Base-by-base conservation (phyloP, 2,329 filamentous ascomycete genomes). In the Xylariaceae sp. region DNA sequence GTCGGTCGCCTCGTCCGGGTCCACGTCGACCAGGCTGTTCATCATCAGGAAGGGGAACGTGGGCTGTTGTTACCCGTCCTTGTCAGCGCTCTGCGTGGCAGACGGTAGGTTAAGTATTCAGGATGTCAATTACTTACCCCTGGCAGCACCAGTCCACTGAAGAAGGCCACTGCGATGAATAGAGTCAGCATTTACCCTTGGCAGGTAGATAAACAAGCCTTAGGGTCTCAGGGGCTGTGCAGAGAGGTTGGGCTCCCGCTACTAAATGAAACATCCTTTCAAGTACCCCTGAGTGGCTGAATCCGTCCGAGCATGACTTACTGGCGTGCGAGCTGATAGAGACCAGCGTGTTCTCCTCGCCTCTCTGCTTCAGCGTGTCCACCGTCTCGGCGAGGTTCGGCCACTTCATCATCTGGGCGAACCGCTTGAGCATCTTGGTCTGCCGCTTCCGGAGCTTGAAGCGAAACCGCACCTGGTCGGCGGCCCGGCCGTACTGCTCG, bases 11-110 rank as follows among this genome's bases (percentile, higher is more conserved):
- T 69, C 69, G 51, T 84, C 80, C 2, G 77, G 76, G 48, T 87
- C 82, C 46, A 83, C 75, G 53, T 87, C 83, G 43, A 87, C 77
- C 27, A 88, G 66, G 4, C 81, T 74, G 52, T 86, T 87, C 80
- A 88, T 87, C 29, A 85, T 76, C 23, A 86, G 69, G 59, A 83
- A 88, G 3, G 82, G 80, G 29, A 84, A 75, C 0, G 74, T 77
- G 4, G 68, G 61, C 68, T 72, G 38, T n/a, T n/a, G n/a, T n/a
- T n/a, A n/a, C n/a, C n/a, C n/a, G n/a, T n/a, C n/a, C n/a, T n/a
- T n/a, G n/a, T n/a, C n/a, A n/a, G n/a, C n/a, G n/a, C n/a, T n/a
- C n/a, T n/a, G n/a, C n/a, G n/a, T n/a, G n/a, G n/a, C n/a, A n/a
- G n/a, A n/a, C n/a, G n/a, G n/a, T n/a, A n/a, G n/a, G n/a, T n/a